Percentiles rank a stretch among this genome's conserved stretches.
Evolutionary conservation across 2,329 filamentous ascomycete species (phyloP).

Genomic region (Fusarium nelsonii): DNA sequence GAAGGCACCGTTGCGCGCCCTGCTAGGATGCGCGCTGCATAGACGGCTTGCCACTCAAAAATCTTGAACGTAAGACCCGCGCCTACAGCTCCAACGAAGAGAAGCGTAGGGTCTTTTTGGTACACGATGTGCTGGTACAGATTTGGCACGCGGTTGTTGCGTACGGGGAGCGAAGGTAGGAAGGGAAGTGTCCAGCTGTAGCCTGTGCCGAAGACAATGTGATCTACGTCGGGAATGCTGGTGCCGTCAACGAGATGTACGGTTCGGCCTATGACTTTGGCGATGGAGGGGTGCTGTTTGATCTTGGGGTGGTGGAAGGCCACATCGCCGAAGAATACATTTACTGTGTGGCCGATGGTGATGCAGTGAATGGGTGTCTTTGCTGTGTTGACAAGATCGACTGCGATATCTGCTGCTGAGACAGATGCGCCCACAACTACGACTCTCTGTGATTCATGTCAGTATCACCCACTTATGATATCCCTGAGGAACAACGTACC

Average conservation of each 20-base stretch:
- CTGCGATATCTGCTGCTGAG: slow-evolving; percentile 72
- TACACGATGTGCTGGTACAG: slow-evolving; percentile 71
- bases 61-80: slow-evolving; percentile 75
- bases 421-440: slow-evolving; percentile 74
- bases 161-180: slow-evolving; percentile 62
- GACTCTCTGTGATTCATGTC: slow-evolving; percentile 58
- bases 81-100: slow-evolving; percentile 69
- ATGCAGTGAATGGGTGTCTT: slow-evolving; percentile 65
- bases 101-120: slow-evolving; percentile 64
- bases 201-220: slow-evolving; percentile 75
- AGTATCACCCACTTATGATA: background rate
- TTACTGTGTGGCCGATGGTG: slow-evolving; percentile 61
- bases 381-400: slow-evolving; percentile 62
- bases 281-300: slow-evolving; percentile 60
- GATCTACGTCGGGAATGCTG: slow-evolving; percentile 65
- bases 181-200: slow-evolving; percentile 75
- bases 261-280: slow-evolving; percentile 58
- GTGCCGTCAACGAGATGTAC: slow-evolving; percentile 70
- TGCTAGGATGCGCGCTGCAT: slow-evolving; percentile 69
- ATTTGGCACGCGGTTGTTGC: slow-evolving; percentile 67
- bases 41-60: slow-evolving; percentile 76
- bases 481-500: slow-evolving; percentile 48
- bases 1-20: slow-evolving; percentile 65
- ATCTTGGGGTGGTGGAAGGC: slow-evolving; percentile 72
- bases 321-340: slow-evolving; percentile 67